Percentiles rank a stretch among this genome's conserved stretches.
Evolutionary conservation across 2,329 filamentous ascomycete genomes (phyloP).

Genomic region (Colletotrichum echinochloae): DNA sequence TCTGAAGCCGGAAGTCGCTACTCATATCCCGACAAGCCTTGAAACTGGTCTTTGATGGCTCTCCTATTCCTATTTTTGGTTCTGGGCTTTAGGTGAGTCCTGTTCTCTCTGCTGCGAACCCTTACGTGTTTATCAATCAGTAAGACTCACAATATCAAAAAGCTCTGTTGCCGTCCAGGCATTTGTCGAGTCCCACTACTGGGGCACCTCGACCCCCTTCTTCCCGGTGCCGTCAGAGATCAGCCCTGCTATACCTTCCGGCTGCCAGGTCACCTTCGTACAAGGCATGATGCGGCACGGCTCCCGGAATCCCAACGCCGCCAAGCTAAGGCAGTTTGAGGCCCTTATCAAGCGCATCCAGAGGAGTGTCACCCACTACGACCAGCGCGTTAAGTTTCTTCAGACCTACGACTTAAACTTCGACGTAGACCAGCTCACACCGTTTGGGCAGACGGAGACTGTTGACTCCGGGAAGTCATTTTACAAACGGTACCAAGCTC

Average conservation of each 20-base stretch:
- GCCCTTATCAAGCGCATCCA: conserved; percentile 76
- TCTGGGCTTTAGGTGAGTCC: conserved; percentile 31
- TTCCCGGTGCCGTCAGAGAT: conserved; percentile 80
- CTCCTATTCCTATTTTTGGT: conserved; percentile 8
- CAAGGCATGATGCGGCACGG: conserved; percentile 92
- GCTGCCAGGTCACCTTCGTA: conserved; percentile 79
- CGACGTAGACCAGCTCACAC: conserved; percentile 75
- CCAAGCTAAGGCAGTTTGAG: conserved; percentile 74
- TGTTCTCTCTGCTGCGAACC: background rate
- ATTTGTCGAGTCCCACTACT: conserved; percentile 67
- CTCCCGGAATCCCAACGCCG: conserved; percentile 80
- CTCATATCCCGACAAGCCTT: too few relatives aligned
- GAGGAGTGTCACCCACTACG: conserved; percentile 65
- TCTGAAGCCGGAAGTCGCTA: too few relatives aligned
- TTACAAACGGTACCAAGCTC: conserved; percentile 75
- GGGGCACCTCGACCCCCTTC: conserved; percentile 91
- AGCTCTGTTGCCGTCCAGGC: conserved; percentile 36
- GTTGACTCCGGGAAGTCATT: conserved; percentile 81
- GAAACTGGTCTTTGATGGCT: too few relatives aligned
- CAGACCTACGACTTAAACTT: conserved; percentile 77
- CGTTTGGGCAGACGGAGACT: conserved; percentile 76
- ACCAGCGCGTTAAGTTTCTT: conserved; percentile 76
- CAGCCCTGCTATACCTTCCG: conserved; percentile 68
- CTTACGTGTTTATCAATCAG: background rate
- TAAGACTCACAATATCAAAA: conserved; percentile 8